Evolutionary conservation across 164 flowering plant genomes (phyloP).

Genomic region (Annona squamosa): DNA sequence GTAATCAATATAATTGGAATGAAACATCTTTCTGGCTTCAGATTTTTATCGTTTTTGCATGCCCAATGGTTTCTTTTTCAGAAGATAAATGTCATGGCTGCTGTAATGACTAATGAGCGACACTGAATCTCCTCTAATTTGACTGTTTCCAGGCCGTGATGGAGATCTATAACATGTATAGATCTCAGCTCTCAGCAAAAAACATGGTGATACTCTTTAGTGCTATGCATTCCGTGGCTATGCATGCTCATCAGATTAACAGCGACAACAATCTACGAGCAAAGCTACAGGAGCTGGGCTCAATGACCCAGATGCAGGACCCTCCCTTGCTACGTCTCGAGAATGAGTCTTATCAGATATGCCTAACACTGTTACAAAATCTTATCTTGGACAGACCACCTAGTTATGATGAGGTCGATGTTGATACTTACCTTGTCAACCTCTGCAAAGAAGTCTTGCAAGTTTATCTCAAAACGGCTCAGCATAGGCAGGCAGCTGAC

Average conservation of each 20-base stretch:
- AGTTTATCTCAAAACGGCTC: conserved; percentile 56
- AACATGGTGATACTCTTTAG: conserved; percentile 55
- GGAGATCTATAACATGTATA: conserved; percentile 86
- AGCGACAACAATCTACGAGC: conserved; percentile 40
- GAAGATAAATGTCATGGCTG: neutral
- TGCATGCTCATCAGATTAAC: conserved; percentile 84
- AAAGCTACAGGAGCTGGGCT: conserved; percentile 76
- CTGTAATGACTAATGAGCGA: neutral
- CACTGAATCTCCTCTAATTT: conserved; percentile 5
- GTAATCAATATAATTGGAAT: neutral
- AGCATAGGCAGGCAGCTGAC: conserved; percentile 27
- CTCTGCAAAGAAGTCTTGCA: conserved; percentile 78
- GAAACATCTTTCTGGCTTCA: neutral
- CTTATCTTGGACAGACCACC: conserved; percentile 54
- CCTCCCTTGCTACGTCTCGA: conserved; percentile 92
- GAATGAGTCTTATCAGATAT: conserved; percentile 84
- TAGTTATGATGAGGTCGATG: conserved; percentile 43
- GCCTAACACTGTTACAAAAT: conserved; percentile 82
- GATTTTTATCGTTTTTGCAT: neutral
- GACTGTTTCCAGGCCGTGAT: conserved; percentile 62
- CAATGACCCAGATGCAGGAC: conserved; percentile 91
- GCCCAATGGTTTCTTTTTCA: neutral
- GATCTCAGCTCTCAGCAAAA: conserved; percentile 63
- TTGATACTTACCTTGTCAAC: conserved; percentile 55
- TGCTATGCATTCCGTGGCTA: conserved; percentile 70